These are phyloP conservation scores for Pulveroboletus sp. DNA, from an alignment of 768 basidiomycete species.

Conservation along the genomic window DNA sequence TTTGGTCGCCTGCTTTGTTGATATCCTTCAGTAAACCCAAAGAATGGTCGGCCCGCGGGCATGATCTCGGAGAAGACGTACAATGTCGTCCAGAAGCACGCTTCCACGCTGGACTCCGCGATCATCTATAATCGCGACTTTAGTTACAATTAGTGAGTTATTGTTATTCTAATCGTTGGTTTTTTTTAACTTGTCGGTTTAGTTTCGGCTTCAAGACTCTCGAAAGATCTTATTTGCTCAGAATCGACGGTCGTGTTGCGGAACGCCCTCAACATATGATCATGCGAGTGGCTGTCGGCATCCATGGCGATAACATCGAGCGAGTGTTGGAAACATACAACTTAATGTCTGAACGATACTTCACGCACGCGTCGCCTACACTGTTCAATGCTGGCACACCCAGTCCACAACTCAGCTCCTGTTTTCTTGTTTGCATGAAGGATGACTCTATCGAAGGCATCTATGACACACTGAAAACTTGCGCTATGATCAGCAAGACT, in stretches of 20 bases:
- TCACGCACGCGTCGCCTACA: conserved; percentile 97
- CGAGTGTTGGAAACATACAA: conserved; percentile 90
- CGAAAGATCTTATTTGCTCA: conserved; percentile 94
- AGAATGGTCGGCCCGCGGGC: conserved; percentile 80
- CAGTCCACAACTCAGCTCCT: conserved; percentile 90
- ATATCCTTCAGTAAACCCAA: conserved; percentile 77
- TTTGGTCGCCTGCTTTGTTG: not conserved
- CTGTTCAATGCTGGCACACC: conserved; percentile 99
- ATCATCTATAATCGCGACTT: conserved; percentile 99
- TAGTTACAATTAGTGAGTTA: conserved; percentile 86
- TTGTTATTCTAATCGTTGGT: not conserved
- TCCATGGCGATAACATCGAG: conserved; percentile 88
- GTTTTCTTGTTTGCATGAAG: conserved; percentile 98
- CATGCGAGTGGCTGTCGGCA: conserved; percentile 99
- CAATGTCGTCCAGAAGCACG: conserved; percentile 75
- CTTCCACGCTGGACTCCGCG: conserved; percentile 82
- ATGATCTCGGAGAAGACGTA: conserved; percentile 93
- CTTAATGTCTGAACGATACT: conserved; percentile 97
- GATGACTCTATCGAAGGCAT: conserved; percentile 99
- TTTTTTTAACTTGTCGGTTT: not conserved
- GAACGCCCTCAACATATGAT: conserved; percentile 99
- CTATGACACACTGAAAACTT: conserved; percentile 97
- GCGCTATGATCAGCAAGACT: conserved; percentile 99
- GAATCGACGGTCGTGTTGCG: conserved; percentile 90
- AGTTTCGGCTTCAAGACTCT: conserved; percentile 99